Base-by-base conservation (phyloP, 345 rosid species). In the Euclidium syriacum region DNA sequence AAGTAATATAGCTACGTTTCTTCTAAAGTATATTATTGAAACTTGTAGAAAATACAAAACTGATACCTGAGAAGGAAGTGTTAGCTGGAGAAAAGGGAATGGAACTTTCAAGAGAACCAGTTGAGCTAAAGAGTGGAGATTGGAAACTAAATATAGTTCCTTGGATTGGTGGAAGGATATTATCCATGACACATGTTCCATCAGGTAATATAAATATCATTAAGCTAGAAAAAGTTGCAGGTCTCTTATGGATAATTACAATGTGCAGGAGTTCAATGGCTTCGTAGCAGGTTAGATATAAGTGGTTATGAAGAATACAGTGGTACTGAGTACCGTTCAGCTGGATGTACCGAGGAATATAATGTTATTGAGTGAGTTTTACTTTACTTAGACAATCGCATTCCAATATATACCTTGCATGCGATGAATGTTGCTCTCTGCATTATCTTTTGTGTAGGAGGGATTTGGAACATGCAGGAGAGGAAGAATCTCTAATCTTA, bases 141-240 rank as follows among this genome's bases (percentile, higher is more conserved):
- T 91, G 98, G 96, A 74, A 36, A 71, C 75, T 81, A 18, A 77
- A 83, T 78, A 63, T 91, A 35, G 90, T 91, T 65, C 95, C 96
- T 50, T 91, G 96, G 96, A 82, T 86, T 70, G 98, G 98, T 38
- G 98, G 96, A 39, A 82, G 98, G 74, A 82, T 88, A 75, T 62
- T 88, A 58, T 91, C 98, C 39, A 91, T 91, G 98, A 83, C 70
- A 64, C 95, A 91, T 74, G 70, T 80, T 70, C 95, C 95, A 44
- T 83, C 98, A 75, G 92, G 98, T 88, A 85, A 59, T 55, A 20
- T 34, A 62, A 17, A 10, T 52, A 20, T 17, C 34, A 41, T 12
- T 33, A 69, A 42, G 16, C 10, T 51, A 34, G 19, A 57, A 40
- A 35, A 34, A 47, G 17, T 35, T 32, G 29, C 11, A 46, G 12